Evolutionary conservation across 106 monocot genomes (phyloP), one percentile per base, ranked within the genome.

Genomic region (Dendrobium nobile): DNA sequence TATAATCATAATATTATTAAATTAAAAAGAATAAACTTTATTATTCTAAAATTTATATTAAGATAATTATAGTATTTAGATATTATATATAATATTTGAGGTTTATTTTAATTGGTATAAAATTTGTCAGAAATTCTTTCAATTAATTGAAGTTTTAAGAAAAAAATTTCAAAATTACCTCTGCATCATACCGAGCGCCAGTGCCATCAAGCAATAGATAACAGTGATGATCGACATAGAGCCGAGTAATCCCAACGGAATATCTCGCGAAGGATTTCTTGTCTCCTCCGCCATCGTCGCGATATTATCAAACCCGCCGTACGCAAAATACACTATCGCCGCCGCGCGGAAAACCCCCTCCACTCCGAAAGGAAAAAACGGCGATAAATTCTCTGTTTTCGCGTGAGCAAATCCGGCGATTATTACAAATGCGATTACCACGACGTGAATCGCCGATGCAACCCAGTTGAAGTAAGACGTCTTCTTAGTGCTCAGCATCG

Each of bases 221-320:
- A 54, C 86, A 18, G 91, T 91, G 84, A 94, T 90, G 56, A 78
- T 37, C 0, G 90, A 77, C 93, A 96, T 93, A 10, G 90, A 93
- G 0, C 96, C 90, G 13, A 93, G 56, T 7, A 96, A 84, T 1
- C 96, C 93, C 1, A 96, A 47, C 0, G 91, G 96, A 31, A 96
- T 96, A 80, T 96, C 96, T 19, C 79, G 77, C 24, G 91, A 67
- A 0, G 96, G 93, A 73, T 93, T 93, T 75, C 81, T 85, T 5
- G 93, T 91, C 80, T 94, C 94, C 79, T 91, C 94, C 4, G 94
- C 94, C 89, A 94, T 89, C 20, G 89, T 94, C 20, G 91, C 91
- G 44, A 91, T 84, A 77, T 77, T 91, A 80, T 96, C 96, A 77
- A 91, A 93, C 0, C 96, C 93, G 4, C 84, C 85, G 84, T 93